Evolutionary conservation across 805 yeast genomes (phyloP).

Genomic region (Phaffomyces antillensis): DNA sequence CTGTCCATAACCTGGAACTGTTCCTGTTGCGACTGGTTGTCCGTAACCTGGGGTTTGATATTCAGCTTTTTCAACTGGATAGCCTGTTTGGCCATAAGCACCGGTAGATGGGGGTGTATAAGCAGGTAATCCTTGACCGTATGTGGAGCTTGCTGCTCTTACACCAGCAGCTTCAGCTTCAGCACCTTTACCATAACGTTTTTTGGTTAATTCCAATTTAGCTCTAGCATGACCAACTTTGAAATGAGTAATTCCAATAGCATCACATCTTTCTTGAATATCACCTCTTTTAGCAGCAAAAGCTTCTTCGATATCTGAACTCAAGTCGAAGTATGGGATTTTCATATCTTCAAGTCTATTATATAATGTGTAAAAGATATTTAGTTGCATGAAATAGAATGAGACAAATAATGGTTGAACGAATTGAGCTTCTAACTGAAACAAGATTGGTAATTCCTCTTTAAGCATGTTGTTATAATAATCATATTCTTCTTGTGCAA

Average conservation of each 20-base stretch:
- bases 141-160: conserved; percentile 20
- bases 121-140: conserved; percentile 27
- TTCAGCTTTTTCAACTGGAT: conserved; percentile 26
- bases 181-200: conserved; percentile 55
- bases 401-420: conserved; percentile 91
- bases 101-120: conserved; percentile 29
- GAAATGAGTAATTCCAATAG: conserved; percentile 85
- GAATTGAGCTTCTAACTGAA: conserved; percentile 83
- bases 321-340: conserved; percentile 90
- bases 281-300: conserved; percentile 80
- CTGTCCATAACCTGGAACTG: conserved; percentile 21
- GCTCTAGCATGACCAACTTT: conserved; percentile 81
- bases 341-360: conserved; percentile 92
- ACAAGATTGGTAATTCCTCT: conserved; percentile 80
- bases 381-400: conserved; percentile 95
- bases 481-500: conserved; percentile 93
- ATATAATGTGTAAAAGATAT: conserved; percentile 89
- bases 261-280: conserved; percentile 83
- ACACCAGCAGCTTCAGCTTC: conserved; percentile 30
- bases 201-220: conserved; percentile 76
- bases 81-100: conserved; percentile 21
- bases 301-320: conserved; percentile 76
- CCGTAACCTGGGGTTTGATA: conserved; percentile 24
- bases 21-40: conserved; percentile 12
- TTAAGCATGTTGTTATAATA: conserved; percentile 94